Evolutionary conservation across 345 rosid genomes (phyloP).

Genomic region (Aquilaria malaccensis): DNA sequence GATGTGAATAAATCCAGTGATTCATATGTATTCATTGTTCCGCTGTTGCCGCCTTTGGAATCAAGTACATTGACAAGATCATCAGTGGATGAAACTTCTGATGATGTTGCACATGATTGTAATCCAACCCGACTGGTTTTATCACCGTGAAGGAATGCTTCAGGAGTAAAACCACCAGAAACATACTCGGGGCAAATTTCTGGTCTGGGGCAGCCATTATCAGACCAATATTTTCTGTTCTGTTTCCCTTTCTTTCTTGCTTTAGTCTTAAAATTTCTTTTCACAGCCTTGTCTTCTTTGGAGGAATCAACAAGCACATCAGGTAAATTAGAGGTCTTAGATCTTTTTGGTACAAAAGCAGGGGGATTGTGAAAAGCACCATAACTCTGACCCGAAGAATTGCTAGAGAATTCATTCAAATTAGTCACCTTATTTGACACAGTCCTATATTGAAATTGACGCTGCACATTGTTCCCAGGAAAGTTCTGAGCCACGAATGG

Average conservation of each 20-base stretch:
- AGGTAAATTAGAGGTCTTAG: slow-evolving; percentile 15
- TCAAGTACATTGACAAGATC: slow-evolving; percentile 8
- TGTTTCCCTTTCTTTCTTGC: slow-evolving; percentile 35
- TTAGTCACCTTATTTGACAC: slow-evolving; percentile 14
- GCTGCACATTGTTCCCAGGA: slow-evolving; percentile 18
- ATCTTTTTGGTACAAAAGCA: slow-evolving; percentile 15
- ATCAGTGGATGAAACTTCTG: slow-evolving; percentile 19
- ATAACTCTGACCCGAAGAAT: slow-evolving; percentile 14
- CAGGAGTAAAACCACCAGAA: slow-evolving; percentile 16
- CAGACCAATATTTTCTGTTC: slow-evolving; percentile 20
- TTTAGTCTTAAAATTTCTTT: slow-evolving; percentile 26
- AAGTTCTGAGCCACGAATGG: slow-evolving; percentile 18
- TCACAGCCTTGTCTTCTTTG: slow-evolving; percentile 14
- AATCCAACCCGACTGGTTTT: slow-evolving; percentile 9
- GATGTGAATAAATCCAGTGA: slow-evolving; percentile 11
- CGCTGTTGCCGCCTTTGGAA: slow-evolving; percentile 10
- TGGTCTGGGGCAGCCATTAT: slow-evolving; percentile 17
- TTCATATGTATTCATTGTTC: slow-evolving; percentile 6
- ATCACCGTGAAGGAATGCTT: slow-evolving; percentile 16
- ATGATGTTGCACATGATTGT: slow-evolving; percentile 15
- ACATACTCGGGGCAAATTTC: slow-evolving; percentile 16
- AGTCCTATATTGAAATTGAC: slow-evolving; percentile 22
- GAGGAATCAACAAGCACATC: slow-evolving; percentile 12
- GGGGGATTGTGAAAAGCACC: slow-evolving; percentile 17
- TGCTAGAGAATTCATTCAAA: slow-evolving; percentile 14